Conservation (phyloP, 2,329 filamentous ascomycete genomes). For the Scedosporium dehoogii region DNA sequence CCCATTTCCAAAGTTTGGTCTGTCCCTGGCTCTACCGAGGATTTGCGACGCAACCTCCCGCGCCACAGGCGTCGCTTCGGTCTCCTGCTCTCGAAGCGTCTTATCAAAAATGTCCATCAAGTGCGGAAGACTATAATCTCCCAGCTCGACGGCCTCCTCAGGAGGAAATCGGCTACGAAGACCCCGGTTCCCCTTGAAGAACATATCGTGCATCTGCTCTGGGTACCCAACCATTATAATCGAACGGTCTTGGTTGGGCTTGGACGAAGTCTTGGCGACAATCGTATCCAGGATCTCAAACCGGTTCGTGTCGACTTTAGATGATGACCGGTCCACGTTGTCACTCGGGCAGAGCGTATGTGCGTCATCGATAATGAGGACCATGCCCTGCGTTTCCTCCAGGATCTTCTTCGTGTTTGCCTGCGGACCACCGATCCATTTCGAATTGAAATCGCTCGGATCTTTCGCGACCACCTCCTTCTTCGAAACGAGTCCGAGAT, state of each 20-base stretch:
- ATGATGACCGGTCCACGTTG: conserved; percentile 34
- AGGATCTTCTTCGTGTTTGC: conserved; percentile 63
- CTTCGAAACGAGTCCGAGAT: conserved; percentile 56
- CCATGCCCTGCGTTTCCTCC: conserved; percentile 56
- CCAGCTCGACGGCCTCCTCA: conserved; percentile 53
- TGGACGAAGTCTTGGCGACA: conserved; percentile 62
- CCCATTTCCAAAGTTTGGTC: conserved; percentile 59
- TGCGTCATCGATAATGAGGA: conserved; percentile 72
- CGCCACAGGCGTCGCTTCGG: conserved; percentile 40
- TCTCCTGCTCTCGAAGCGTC: conserved; percentile 45
- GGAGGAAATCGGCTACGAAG: conserved; percentile 56
- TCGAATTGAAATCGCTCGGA: conserved; percentile 63
- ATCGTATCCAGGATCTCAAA: conserved; percentile 63
- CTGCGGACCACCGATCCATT: conserved; percentile 55
- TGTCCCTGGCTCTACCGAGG: conserved; percentile 45
- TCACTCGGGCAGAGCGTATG: conserved; percentile 46
- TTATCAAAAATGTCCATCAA: conserved; percentile 49
- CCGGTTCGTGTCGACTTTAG: conserved; percentile 35
- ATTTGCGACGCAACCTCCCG: conserved; percentile 46
- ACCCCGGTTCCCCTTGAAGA: conserved; percentile 64
- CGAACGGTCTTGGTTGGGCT: conserved; percentile 61
- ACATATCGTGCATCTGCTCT: conserved; percentile 61
- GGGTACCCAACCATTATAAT: conserved; percentile 63
- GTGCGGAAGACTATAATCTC: conserved; percentile 53
- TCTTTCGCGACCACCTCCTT: conserved; percentile 65